A percentile compares a stretch with the other conserved stretches of the same genome.
Evolutionary conservation across 192 early-diverging fungal genomes (phyloP).

Genomic region (Backusella sp.): DNA sequence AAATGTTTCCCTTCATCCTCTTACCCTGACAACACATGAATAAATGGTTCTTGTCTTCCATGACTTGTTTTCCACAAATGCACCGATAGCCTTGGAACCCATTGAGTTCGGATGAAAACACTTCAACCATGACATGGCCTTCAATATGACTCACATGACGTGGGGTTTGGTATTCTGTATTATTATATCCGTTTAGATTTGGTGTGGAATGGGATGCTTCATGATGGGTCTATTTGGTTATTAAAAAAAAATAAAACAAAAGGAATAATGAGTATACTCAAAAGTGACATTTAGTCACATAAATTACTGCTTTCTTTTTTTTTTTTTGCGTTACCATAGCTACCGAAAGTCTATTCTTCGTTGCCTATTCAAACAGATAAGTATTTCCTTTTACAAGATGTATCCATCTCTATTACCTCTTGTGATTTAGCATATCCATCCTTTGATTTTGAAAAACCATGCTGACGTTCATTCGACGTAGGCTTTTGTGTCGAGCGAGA

Average conservation of each 20-base stretch:
- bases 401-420: neutral
- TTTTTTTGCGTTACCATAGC: constrained; percentile 19
- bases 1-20: too few relatives aligned
- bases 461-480: neutral
- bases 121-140: constrained; percentile 25
- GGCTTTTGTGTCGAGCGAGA: neutral
- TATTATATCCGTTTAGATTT: neutral
- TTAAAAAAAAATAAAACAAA: too few relatives aligned
- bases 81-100: constrained; percentile 27
- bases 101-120: constrained; percentile 19
- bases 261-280: neutral
- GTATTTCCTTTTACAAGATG: neutral
- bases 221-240: neutral
- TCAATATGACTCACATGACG: constrained; percentile 15
- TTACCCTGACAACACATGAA: constrained; percentile 28
- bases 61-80: constrained; percentile 25
- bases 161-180: neutral
- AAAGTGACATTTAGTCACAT: constrained; percentile 12
- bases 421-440: neutral
- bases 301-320: neutral
- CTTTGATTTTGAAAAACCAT: neutral
- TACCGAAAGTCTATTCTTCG: constrained; percentile 10
- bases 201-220: neutral
- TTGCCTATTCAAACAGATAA: neutral
- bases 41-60: neutral